Evolutionary conservation across 2,329 filamentous ascomycete species (phyloP).

Genomic region (Podosphaera fusca): DNA sequence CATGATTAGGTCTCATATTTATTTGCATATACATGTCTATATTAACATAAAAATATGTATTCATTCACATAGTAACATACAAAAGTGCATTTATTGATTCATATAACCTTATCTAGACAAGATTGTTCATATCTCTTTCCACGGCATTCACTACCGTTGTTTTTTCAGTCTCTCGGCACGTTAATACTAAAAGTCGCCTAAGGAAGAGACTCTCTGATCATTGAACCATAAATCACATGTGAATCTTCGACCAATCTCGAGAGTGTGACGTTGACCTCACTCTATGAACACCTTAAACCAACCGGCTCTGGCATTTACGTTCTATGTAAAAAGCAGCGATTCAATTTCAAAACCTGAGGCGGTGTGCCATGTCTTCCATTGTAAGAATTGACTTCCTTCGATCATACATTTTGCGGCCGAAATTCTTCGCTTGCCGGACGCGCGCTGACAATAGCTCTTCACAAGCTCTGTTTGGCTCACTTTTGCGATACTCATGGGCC

Average conservation of each 20-base stretch:
- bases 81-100: too few relatives aligned
- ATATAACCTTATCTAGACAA: too few relatives aligned
- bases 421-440: background rate
- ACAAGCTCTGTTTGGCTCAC: slow-evolving; percentile 43
- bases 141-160: too few relatives aligned
- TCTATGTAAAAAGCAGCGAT: slow-evolving; percentile 16
- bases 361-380: slow-evolving; percentile 13
- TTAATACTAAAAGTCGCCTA: too few relatives aligned
- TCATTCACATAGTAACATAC: too few relatives aligned
- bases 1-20: background rate
- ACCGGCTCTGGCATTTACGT: slow-evolving; percentile 3
- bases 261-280: too few relatives aligned
- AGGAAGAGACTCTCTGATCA: too few relatives aligned
- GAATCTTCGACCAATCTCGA: too few relatives aligned
- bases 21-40: background rate
- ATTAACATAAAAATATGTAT: background rate
- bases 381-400: slow-evolving; percentile 9
- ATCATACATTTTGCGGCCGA: background rate
- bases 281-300: too few relatives aligned
- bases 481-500: slow-evolving; percentile 50
- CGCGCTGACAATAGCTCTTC: slow-evolving; percentile 6
- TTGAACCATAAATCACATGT: too few relatives aligned
- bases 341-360: slow-evolving; percentile 11
- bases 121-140: too few relatives aligned
- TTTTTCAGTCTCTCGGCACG: too few relatives aligned